Evolutionary conservation across 106 monocot species (phyloP).

Genomic region (Posidonia australis): DNA sequence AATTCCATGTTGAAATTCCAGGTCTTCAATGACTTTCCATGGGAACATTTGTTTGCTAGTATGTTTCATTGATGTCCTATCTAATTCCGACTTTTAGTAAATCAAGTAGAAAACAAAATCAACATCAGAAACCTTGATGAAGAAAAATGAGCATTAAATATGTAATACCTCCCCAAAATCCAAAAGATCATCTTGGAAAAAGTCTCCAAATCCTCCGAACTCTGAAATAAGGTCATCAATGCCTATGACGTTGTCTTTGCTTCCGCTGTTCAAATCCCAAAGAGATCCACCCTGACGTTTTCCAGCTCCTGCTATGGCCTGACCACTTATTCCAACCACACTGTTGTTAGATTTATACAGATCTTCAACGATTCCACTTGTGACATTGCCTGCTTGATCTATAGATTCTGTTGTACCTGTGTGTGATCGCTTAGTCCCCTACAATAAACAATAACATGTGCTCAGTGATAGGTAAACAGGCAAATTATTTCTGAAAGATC

Average conservation of each 20-base stretch:
- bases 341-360: conserved; percentile 25
- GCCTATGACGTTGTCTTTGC: conserved; percentile 44
- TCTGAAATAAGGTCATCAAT: conserved; percentile 60
- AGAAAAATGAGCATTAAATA: neutral
- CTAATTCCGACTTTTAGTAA: too few species aligned
- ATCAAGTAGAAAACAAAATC: neutral
- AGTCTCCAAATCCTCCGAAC: conserved; percentile 84
- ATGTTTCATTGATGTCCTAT: too few species aligned
- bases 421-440: conserved; percentile 62
- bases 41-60: too few species aligned
- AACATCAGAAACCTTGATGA: neutral
- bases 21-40: too few species aligned
- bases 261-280: conserved; percentile 65
- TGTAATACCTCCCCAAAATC: conserved; percentile 73
- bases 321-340: conserved; percentile 35
- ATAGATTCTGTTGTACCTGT: conserved; percentile 30
- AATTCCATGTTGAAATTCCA: too few species aligned
- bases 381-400: conserved; percentile 41
- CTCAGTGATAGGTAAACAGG: too few species aligned
- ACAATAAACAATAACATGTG: conserved; percentile 6
- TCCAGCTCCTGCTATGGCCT: conserved; percentile 16
- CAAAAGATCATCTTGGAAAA: conserved; percentile 67
- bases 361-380: conserved; percentile 23
- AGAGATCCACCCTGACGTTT: conserved; percentile 28
- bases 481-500: too few species aligned